These are phyloP conservation scores for Castanea mollissima DNA, from an alignment of 306 rosid species.

Conservation along the genomic window DNA sequence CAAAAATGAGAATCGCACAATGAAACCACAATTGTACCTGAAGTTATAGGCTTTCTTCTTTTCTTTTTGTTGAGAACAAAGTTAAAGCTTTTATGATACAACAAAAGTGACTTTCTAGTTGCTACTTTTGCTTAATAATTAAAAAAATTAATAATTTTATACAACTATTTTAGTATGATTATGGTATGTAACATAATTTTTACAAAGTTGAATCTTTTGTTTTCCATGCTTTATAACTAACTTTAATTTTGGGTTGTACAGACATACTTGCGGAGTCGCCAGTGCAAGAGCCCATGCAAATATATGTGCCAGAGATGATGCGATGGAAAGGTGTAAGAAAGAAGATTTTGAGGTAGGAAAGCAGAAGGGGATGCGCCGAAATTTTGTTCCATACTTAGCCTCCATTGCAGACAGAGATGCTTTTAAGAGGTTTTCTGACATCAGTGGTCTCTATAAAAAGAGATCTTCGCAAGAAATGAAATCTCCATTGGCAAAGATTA, in stretches of 20 bases:
- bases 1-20: no score
- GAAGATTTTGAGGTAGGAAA: conserved; percentile 16
- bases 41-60: no score
- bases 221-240: background rate
- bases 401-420: background rate
- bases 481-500: background rate
- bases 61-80: no score
- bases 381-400: background rate
- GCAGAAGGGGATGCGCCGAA: conserved; percentile 5
- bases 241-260: background rate
- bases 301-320: conserved; percentile 20
- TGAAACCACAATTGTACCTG: no score
- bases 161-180: no score
- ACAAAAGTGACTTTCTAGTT: no score
- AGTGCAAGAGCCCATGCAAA: background rate
- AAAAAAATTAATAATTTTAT: no score
- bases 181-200: no score
- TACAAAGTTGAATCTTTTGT: no score
- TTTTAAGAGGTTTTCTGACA: background rate
- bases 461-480: background rate
- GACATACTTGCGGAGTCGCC: conserved; percentile 1
- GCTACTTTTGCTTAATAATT: no score
- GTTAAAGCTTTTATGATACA: no score
- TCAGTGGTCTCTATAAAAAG: background rate
- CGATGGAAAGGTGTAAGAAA: conserved; percentile 6